Evolutionary conservation across 2,329 filamentous ascomycete genomes (phyloP).

Genomic region (Alternaria angustiovoidea): DNA sequence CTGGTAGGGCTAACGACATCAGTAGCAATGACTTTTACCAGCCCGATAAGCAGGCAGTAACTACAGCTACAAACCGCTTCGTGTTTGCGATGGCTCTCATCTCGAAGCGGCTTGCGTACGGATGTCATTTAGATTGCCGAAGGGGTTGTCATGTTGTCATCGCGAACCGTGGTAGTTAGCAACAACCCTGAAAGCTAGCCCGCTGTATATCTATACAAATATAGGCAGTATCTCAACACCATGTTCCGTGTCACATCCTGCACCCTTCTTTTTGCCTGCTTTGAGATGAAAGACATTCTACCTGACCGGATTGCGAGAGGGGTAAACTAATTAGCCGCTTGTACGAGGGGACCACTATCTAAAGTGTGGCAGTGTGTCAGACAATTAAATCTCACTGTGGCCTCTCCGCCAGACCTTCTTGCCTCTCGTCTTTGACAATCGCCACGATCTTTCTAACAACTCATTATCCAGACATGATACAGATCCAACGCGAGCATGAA

Average conservation of each 20-base stretch:
- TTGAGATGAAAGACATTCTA: neutral
- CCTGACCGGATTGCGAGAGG: too few relatives aligned
- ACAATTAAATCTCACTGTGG: too few relatives aligned
- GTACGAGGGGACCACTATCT: too few relatives aligned
- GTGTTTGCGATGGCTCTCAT: neutral
- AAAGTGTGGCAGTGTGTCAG: too few relatives aligned
- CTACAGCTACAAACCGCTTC: neutral
- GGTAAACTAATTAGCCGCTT: too few relatives aligned
- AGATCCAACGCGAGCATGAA: too few relatives aligned
- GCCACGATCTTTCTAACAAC: too few relatives aligned
- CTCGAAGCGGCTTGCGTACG: neutral
- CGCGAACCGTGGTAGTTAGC: neutral
- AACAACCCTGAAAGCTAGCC: neutral
- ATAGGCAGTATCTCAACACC: neutral
- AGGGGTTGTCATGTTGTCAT: neutral
- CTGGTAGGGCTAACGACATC: neutral
- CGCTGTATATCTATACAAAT: fast-evolving
- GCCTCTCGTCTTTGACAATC: too few relatives aligned
- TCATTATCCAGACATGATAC: too few relatives aligned
- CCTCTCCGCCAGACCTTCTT: too few relatives aligned
- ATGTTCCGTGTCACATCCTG: neutral
- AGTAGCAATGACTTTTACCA: neutral
- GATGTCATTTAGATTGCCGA: neutral
- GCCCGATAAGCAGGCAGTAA: neutral
- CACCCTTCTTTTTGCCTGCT: fast-evolving